Evolutionary conservation across 2,329 filamentous ascomycete species (phyloP).

Genomic region (Didymella exigua): DNA sequence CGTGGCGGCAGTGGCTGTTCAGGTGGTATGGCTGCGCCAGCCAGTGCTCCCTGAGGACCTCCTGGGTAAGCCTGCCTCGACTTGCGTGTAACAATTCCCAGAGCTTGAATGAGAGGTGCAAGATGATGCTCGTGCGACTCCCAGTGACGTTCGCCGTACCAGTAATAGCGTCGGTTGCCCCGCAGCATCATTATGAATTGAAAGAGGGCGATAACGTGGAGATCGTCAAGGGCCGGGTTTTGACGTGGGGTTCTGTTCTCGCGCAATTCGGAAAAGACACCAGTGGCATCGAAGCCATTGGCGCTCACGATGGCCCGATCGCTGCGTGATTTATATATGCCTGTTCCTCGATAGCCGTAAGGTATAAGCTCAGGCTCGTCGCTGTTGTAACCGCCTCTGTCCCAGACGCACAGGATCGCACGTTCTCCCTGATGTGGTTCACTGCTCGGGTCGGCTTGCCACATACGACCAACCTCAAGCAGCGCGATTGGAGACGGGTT

Average conservation of each 20-base stretch:
- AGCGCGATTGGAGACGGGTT: not conserved
- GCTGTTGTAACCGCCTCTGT: not conserved
- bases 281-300: not conserved
- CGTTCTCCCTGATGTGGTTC: too few species aligned
- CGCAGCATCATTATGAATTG: constrained; percentile 5
- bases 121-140: not conserved
- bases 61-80: not conserved
- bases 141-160: not conserved
- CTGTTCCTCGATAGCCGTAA: not conserved
- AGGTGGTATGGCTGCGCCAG: not conserved
- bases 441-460: not conserved
- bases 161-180: not conserved
- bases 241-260: not conserved
- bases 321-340: not conserved
- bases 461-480: not conserved
- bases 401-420: not conserved
- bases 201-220: not conserved
- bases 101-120: not conserved
- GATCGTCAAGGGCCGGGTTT: not conserved
- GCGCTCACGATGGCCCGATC: not conserved
- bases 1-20: not conserved
- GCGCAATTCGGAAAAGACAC: not conserved
- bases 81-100: not conserved
- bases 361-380: not conserved
- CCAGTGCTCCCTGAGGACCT: not conserved